Percentiles rank a stretch among this genome's conserved stretches.
Evolutionary conservation across 2,329 filamentous ascomycete genomes (phyloP).

Genomic region (Hypoxylon sp.): DNA sequence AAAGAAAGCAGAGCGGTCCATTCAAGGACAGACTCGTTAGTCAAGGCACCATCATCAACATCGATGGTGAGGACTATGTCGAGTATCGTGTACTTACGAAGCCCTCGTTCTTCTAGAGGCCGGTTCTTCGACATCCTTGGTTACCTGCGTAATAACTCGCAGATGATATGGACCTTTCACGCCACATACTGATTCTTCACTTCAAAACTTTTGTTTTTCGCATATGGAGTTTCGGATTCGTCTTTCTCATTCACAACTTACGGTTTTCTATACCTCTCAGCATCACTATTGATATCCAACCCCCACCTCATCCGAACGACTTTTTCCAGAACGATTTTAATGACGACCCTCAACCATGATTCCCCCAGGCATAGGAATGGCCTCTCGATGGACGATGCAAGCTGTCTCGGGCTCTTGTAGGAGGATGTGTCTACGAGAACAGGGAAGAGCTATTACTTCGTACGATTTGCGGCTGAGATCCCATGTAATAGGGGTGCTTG

Average conservation of each 20-base stretch:
- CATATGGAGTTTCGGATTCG: not conserved
- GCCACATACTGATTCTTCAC: not conserved
- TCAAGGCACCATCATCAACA: slow-evolving; percentile 71
- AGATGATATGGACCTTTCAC: not conserved
- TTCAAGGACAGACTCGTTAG: slow-evolving; percentile 75
- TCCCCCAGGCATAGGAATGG: not conserved
- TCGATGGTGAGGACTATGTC: slow-evolving; percentile 76
- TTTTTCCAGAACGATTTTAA: not conserved
- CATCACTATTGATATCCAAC: not conserved
- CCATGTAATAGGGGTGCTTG: not conserved
- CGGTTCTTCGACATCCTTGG: not conserved
- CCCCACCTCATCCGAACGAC: not conserved
- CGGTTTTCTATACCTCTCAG: not conserved
- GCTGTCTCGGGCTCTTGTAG: not conserved
- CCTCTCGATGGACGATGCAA: not conserved
- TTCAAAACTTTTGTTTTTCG: not conserved
- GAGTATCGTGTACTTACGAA: slow-evolving; percentile 76
- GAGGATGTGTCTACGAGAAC: not conserved
- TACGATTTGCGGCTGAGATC: not conserved
- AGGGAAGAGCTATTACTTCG: not conserved
- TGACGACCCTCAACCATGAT: not conserved
- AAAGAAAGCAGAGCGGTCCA: slow-evolving; percentile 70
- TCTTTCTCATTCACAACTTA: not conserved
- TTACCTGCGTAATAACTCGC: not conserved
- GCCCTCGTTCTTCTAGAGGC: slow-evolving; percentile 68